Percentiles rank a stretch among this genome's conserved stretches.
Evolutionary conservation across 371 early-diverging fungal genomes (phyloP).

Genomic region (Apophysomyces elegans): DNA sequence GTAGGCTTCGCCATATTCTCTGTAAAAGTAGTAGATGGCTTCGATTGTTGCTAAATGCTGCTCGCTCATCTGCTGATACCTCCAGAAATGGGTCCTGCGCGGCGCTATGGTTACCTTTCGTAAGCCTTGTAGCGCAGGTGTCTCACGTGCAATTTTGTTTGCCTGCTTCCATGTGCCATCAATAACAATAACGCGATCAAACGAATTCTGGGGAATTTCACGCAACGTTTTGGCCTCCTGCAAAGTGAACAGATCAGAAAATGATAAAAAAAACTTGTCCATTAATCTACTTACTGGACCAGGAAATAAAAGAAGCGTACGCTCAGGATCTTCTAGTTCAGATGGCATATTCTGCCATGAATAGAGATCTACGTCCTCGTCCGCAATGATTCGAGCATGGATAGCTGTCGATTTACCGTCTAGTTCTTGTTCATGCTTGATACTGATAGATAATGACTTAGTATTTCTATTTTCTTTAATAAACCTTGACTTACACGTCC

Average conservation of each 20-base stretch:
- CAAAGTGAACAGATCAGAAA: conserved; percentile 5
- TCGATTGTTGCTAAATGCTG: conserved; percentile 90
- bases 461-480: neutral
- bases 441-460: conserved; percentile 36
- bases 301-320: conserved; percentile 87
- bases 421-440: conserved; percentile 80
- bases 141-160: conserved; percentile 65
- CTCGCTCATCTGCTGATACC: conserved; percentile 78
- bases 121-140: conserved; percentile 47
- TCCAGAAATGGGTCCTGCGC: conserved; percentile 88
- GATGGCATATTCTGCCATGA: conserved; percentile 54
- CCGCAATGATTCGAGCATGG: conserved; percentile 84
- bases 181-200: conserved; percentile 83
- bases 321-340: conserved; percentile 66
- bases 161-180: conserved; percentile 96
- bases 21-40: conserved; percentile 90
- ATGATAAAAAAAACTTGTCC: neutral
- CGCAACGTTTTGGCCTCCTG: conserved; percentile 72
- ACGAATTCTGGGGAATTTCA: conserved; percentile 63
- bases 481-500: conserved; percentile 61
- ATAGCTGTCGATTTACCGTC: conserved; percentile 88
- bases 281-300: conserved; percentile 62
- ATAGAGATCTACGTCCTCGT: conserved; percentile 68
- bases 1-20: conserved; percentile 64
- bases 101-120: conserved; percentile 68